A percentile compares a stretch with the other conserved stretches of the same genome.
These are phyloP conservation scores for Prasinococcaceae sp. DNA, from an alignment of 139 green algal species.

Conservation along the genomic window DNA sequence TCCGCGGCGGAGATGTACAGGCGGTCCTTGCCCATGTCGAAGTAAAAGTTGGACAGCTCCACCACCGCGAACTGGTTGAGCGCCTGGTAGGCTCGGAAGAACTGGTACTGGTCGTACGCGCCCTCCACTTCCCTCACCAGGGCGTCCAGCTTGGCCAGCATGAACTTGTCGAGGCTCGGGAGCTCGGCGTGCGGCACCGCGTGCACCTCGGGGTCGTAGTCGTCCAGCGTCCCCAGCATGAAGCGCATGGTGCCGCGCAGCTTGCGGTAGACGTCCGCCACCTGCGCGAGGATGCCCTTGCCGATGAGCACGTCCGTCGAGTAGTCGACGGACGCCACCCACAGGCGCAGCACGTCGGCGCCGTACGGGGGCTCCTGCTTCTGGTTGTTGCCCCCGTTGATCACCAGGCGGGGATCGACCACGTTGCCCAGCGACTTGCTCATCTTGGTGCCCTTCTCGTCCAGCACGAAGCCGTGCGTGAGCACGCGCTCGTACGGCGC, in stretches of 20 bases:
- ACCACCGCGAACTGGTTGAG: slow-evolving; percentile 56
- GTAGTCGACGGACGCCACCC: slow-evolving; percentile 91
- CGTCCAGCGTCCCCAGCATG: slow-evolving; percentile 81
- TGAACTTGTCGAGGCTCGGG: slow-evolving; percentile 48
- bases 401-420: slow-evolving; percentile 74
- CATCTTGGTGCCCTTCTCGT: slow-evolving; percentile 86
- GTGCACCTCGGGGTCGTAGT: too few relatives aligned
- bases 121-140: slow-evolving; percentile 41
- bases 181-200: slow-evolving; percentile 33
- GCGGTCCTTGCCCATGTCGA: slow-evolving; percentile 88
- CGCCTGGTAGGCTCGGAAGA: slow-evolving; percentile 24
- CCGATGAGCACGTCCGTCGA: slow-evolving; percentile 71
- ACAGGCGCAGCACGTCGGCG: slow-evolving; percentile 89
- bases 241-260: slow-evolving; percentile 77
- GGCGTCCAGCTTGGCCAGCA: slow-evolving; percentile 22
- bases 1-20: slow-evolving; percentile 54
- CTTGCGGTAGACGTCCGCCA: slow-evolving; percentile 85
- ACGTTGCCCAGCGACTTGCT: slow-evolving; percentile 87
- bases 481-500: slow-evolving; percentile 43
- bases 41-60: slow-evolving; percentile 91
- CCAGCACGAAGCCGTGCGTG: slow-evolving; percentile 87
- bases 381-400: slow-evolving; percentile 66
- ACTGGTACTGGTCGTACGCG: slow-evolving; percentile 62
- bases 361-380: slow-evolving; percentile 79
- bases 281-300: slow-evolving; percentile 45